phyloP scores from a whole-genome alignment of 2,329 filamentous ascomycete species.

The Trichoderma sp. region DNA sequence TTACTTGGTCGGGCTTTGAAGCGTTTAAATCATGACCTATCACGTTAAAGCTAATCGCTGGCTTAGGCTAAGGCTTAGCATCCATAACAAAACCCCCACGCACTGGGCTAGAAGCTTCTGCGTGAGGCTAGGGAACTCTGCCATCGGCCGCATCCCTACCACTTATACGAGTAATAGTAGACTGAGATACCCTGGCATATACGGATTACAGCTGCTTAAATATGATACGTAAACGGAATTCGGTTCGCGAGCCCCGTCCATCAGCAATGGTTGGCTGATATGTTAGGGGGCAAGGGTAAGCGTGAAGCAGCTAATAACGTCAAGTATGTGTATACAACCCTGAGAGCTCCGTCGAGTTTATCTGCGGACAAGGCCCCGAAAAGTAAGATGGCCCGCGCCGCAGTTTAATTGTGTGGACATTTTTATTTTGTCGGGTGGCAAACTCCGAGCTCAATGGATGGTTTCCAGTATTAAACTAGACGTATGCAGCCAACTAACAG shows the following conservation, averaged over 20 bases:
- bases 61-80: background rate
- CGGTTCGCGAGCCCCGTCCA: too few relatives aligned
- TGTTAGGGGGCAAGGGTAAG: too few relatives aligned
- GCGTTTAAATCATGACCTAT: background rate
- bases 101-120: background rate
- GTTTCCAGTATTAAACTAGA: too few relatives aligned
- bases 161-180: background rate
- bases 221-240: background rate
- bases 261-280: too few relatives aligned
- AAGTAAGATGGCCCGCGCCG: background rate
- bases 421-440: background rate
- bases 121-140: background rate
- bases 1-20: background rate
- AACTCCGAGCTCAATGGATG: background rate
- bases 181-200: background rate
- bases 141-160: background rate
- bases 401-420: background rate
- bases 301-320: too few relatives aligned
- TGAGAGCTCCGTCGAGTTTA: background rate
- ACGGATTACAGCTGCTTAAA: background rate
- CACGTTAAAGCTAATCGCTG: background rate
- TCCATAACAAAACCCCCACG: background rate
- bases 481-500: background rate
- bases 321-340: background rate
- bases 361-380: background rate